Conservation (phyloP, 2,329 filamentous ascomycete genomes). For the Biscogniauxia mediterranea region DNA sequence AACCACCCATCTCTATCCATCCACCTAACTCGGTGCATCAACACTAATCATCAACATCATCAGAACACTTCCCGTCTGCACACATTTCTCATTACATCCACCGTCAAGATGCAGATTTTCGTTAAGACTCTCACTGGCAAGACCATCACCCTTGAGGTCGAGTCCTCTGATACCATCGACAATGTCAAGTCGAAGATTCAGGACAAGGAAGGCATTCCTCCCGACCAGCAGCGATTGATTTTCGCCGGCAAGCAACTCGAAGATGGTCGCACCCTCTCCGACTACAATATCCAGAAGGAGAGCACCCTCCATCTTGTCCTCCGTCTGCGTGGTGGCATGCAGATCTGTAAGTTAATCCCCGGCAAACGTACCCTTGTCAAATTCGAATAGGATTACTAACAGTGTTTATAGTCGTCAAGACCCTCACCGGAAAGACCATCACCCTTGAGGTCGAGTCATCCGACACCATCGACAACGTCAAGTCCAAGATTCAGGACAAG, state of each 20-base stretch:
- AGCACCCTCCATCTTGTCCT: slow-evolving; percentile 74
- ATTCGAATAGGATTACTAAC: slow-evolving; percentile 14
- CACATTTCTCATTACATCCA: slow-evolving; percentile 22
- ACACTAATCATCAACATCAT: slow-evolving; percentile 13
- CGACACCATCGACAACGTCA: slow-evolving; percentile 94
- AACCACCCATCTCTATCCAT: slow-evolving; percentile 11
- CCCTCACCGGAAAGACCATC: slow-evolving; percentile 90
- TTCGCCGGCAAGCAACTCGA: slow-evolving; percentile 61
- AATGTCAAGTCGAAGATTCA: slow-evolving; percentile 90
- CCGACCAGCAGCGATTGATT: slow-evolving; percentile 80
- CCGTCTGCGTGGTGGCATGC: slow-evolving; percentile 65
- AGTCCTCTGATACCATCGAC: slow-evolving; percentile 77
- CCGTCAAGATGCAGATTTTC: slow-evolving; percentile 87
- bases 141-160: slow-evolving; percentile 80
- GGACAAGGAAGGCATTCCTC: slow-evolving; percentile 87
- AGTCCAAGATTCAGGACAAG: slow-evolving; percentile 97
- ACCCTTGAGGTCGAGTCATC: slow-evolving; percentile 86
- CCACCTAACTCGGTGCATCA: slow-evolving; percentile 10
- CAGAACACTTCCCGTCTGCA: slow-evolving; percentile 11
- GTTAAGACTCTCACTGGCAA: slow-evolving; percentile 96
- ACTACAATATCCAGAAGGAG: slow-evolving; percentile 61
- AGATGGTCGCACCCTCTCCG: slow-evolving; percentile 51
- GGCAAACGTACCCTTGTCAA: neutral
- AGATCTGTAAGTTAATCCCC: slow-evolving; percentile 56
- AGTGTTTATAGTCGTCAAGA: slow-evolving; percentile 62